Evolutionary conservation across 2,329 filamentous ascomycete genomes (phyloP).

Genomic region (Alternaria atra): DNA sequence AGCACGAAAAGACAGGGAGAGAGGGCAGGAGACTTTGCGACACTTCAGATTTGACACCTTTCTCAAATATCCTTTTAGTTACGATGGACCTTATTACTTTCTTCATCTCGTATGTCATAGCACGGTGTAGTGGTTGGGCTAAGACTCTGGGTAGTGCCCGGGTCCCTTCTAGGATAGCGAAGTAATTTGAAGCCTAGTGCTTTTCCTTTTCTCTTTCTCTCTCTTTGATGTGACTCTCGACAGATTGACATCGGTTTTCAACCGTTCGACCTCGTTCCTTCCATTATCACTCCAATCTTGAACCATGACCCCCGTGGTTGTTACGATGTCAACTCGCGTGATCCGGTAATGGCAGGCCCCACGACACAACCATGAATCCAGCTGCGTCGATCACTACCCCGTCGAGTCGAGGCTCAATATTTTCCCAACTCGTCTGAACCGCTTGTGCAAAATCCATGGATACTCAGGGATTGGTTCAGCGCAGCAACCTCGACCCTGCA

Average conservation of each 20-base stretch:
- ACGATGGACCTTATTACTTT: conserved; percentile 38
- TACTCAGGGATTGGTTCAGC: conserved; percentile 17
- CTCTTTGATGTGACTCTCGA: no score
- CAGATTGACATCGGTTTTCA: background rate
- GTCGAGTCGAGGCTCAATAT: no score
- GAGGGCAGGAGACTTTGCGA: conserved; percentile 24
- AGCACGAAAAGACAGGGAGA: conserved; percentile 35
- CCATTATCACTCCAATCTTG: background rate
- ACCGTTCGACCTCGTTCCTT: background rate
- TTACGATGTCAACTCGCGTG: background rate
- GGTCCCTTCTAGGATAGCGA: conserved; percentile 35
- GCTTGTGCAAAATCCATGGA: background rate
- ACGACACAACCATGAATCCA: background rate
- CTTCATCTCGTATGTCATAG: conserved; percentile 44
- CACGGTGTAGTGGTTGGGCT: conserved; percentile 34
- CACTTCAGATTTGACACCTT: conserved; percentile 41
- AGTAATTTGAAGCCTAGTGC: conserved; percentile 34
- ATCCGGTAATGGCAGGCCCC: background rate
- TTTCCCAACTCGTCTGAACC: background rate
- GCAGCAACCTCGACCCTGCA: conserved; percentile 38
- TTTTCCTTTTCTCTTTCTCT: background rate
- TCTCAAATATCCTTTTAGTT: conserved; percentile 50
- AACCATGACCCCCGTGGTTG: background rate
- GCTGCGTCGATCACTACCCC: no score
- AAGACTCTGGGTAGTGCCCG: conserved; percentile 26